phyloP scores from a whole-genome alignment of 2,329 filamentous ascomycete genomes.

The Pseudogymnoascus sp. region DNA sequence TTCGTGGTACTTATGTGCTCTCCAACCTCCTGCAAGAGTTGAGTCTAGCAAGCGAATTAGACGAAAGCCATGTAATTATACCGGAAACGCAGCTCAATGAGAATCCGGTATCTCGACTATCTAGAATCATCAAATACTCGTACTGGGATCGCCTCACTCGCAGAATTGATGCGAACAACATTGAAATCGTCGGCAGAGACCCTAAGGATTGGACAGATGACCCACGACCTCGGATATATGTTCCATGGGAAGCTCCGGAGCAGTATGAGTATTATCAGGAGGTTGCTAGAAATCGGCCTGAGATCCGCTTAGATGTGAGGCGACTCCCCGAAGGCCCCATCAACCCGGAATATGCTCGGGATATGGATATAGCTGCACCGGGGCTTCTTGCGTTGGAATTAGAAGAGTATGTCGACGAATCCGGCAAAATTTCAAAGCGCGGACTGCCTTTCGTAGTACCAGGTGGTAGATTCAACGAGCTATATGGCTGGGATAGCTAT shows the following conservation, averaged over 20 bases:
- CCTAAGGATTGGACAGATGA: constrained; percentile 94
- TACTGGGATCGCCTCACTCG: constrained; percentile 93
- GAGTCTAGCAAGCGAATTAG: constrained; percentile 83
- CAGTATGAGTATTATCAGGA: constrained; percentile 84
- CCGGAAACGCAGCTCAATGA: constrained; percentile 86
- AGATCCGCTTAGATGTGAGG: constrained; percentile 81
- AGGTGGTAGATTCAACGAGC: constrained; percentile 92
- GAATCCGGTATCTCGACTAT: constrained; percentile 87
- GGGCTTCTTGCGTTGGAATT: constrained; percentile 85
- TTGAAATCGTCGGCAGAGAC: constrained; percentile 79
- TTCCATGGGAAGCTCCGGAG: constrained; percentile 75
- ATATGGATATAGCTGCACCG: constrained; percentile 75
- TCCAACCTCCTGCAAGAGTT: constrained; percentile 95
- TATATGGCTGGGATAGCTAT: constrained; percentile 99
- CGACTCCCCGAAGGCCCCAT: constrained; percentile 63
- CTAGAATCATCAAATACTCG: constrained; percentile 75
- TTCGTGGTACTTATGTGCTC: constrained; percentile 94
- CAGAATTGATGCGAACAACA: constrained; percentile 79
- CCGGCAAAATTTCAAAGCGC: constrained; percentile 61
- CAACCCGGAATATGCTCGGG: constrained; percentile 71
- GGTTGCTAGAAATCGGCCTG: constrained; percentile 70
- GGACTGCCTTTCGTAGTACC: constrained; percentile 96
- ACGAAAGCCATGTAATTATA: constrained; percentile 80
- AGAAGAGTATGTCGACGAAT: constrained; percentile 63
- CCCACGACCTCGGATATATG: constrained; percentile 86